A percentile compares a stretch with the other conserved stretches of the same genome.
phyloP scores from a whole-genome alignment of 352 stramenopile species.

The Elongisporangium senticosum region DNA sequence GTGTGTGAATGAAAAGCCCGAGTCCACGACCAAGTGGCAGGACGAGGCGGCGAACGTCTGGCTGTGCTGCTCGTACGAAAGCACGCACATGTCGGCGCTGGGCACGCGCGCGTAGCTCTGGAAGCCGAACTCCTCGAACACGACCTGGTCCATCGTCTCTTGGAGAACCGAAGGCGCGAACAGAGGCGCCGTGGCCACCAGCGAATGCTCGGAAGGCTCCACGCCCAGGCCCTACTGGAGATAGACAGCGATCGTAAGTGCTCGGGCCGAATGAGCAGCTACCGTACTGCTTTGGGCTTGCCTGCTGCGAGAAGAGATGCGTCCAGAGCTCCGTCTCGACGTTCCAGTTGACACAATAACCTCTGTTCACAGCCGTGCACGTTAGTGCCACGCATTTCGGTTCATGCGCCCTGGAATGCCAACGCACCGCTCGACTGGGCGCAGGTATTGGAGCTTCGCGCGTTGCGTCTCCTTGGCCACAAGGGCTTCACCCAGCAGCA shows the following conservation, averaged over 20 bases:
- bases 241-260: background rate
- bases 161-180: constrained; percentile 47
- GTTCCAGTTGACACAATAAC: constrained; percentile 82
- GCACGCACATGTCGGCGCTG: constrained; percentile 53
- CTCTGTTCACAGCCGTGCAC: constrained; percentile 18
- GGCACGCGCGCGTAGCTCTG: constrained; percentile 40
- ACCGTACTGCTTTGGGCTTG: constrained; percentile 13
- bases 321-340: constrained; percentile 57
- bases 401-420: constrained; percentile 2
- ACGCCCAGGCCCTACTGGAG: constrained; percentile 35
- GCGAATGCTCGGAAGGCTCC: constrained; percentile 37
- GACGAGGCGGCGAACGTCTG: constrained; percentile 46
- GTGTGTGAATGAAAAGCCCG: constrained; percentile 94
- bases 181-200: constrained; percentile 55
- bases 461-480: constrained; percentile 47
- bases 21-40: constrained; percentile 88
- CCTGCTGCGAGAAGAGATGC: constrained; percentile 44
- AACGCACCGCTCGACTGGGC: constrained; percentile 35
- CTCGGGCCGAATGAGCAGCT: background rate
- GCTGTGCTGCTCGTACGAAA: constrained; percentile 45
- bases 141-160: constrained; percentile 74
- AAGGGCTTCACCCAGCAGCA: constrained; percentile 43
- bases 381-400: background rate
- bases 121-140: constrained; percentile 77
- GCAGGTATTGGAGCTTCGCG: constrained; percentile 36